These are phyloP conservation scores for Hyphodiscus sp. DNA, from an alignment of 2,329 filamentous ascomycete species.

Conservation along the genomic window DNA sequence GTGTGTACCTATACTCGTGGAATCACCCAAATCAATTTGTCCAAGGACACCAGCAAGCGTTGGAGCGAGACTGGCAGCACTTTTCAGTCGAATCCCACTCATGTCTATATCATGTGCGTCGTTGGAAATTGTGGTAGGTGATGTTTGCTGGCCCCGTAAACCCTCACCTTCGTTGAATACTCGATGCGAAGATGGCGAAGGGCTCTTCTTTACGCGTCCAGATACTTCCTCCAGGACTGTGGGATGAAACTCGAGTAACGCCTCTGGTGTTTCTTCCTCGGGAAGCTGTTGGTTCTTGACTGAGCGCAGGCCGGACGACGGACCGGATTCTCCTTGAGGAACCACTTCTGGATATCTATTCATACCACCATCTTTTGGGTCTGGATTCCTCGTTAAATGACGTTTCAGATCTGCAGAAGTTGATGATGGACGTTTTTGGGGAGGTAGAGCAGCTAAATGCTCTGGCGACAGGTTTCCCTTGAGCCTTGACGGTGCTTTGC, in stretches of 20 bases:
- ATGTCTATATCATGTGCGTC: neutral
- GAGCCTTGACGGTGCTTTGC: neutral
- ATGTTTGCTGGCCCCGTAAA: neutral
- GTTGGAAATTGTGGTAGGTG: neutral
- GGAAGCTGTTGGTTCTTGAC: neutral
- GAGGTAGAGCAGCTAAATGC: neutral
- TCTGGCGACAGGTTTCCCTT: neutral
- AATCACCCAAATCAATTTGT: slow-evolving; percentile 15
- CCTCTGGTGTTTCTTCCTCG: neutral
- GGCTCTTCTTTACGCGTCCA: neutral
- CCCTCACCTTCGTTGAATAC: neutral
- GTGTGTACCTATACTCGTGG: neutral
- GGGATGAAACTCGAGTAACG: slow-evolving; percentile 2
- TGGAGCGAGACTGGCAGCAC: slow-evolving; percentile 22
- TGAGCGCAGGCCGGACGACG: neutral
- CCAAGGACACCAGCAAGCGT: slow-evolving; percentile 22
- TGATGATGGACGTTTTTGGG: neutral
- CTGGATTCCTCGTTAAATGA: neutral
- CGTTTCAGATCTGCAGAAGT: neutral
- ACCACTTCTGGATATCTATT: neutral
- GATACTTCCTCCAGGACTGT: slow-evolving; percentile 4
- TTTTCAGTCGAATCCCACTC: slow-evolving; percentile 16
- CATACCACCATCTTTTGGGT: neutral
- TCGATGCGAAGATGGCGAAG: neutral
- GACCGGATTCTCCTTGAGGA: neutral